These are phyloP conservation scores for Pleoardoris graminearum DNA, from an alignment of 2,329 filamentous ascomycete genomes.

Conservation along the genomic window DNA sequence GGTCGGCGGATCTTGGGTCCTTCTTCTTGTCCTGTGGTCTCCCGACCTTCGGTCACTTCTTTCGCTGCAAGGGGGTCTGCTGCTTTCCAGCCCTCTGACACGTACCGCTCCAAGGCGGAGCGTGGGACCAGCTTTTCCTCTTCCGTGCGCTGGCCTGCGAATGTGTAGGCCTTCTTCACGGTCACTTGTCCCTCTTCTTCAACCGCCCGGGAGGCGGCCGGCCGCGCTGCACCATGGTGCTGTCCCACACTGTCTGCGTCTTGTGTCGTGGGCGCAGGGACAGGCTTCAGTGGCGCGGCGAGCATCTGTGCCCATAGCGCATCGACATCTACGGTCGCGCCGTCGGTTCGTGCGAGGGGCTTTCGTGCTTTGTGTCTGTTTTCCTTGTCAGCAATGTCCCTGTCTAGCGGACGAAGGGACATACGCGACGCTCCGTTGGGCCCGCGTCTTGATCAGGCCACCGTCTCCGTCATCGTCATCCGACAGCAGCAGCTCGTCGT, in stretches of 20 bases:
- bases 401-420: constrained; percentile 22
- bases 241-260: constrained; percentile 10
- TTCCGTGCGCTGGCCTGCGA: constrained; percentile 71
- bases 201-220: constrained; percentile 8
- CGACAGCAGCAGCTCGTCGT: constrained; percentile 17
- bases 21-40: constrained; percentile 9
- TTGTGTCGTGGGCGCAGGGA: constrained; percentile 22
- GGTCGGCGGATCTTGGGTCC: constrained; percentile 33
- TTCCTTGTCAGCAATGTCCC: constrained; percentile 15
- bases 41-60: constrained; percentile 1
- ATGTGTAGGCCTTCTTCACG: constrained; percentile 74
- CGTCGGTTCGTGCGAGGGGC: constrained; percentile 56
- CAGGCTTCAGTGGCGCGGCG: constrained; percentile 47
- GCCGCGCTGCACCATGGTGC: constrained; percentile 15
- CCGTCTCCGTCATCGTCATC: constrained; percentile 57
- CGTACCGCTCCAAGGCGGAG: constrained; percentile 33
- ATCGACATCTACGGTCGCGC: constrained; percentile 72
- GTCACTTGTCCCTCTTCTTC: constrained; percentile 53
- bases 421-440: constrained; percentile 68
- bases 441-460: constrained; percentile 71
- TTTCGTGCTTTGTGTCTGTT: constrained; percentile 62
- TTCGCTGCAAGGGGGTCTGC: constrained; percentile 16
- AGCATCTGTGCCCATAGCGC: constrained; percentile 71
- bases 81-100: constrained; percentile 38
- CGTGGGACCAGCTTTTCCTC: constrained; percentile 69